Evolutionary conservation across 768 basidiomycete genomes (phyloP).

Genomic region (Gymnopilus dilepis): DNA sequence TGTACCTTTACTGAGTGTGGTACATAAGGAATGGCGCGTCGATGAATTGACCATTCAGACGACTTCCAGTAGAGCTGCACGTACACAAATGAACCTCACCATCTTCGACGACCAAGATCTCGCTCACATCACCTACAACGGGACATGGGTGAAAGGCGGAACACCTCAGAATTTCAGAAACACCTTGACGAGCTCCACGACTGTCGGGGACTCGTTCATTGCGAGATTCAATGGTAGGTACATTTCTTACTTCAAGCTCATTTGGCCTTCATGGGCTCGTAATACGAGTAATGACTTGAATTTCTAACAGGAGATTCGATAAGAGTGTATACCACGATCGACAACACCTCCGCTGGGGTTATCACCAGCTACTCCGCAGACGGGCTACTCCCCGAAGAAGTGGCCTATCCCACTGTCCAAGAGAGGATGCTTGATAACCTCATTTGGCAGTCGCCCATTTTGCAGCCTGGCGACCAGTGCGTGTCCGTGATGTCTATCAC

Average conservation of each 20-base stretch:
- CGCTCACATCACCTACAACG: constrained; percentile 36
- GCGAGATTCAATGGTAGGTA: constrained; percentile 40
- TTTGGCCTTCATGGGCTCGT: neutral
- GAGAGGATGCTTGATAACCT: constrained; percentile 37
- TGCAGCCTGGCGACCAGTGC: constrained; percentile 37
- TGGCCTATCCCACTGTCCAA: constrained; percentile 31
- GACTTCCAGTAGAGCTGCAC: too few species aligned
- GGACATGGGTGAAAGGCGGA: constrained; percentile 40
- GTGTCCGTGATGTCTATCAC: constrained; percentile 6
- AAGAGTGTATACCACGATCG: constrained; percentile 40
- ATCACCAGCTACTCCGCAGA: constrained; percentile 42
- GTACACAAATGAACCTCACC: constrained; percentile 29
- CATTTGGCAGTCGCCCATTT: constrained; percentile 38
- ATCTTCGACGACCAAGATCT: constrained; percentile 42
- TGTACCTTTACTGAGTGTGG: too few species aligned
- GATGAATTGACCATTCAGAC: too few species aligned
- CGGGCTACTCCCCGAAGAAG: constrained; percentile 28
- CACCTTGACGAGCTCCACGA: constrained; percentile 40
- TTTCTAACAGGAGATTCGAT: constrained; percentile 36
- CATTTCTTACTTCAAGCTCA: neutral
- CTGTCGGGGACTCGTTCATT: constrained; percentile 37
- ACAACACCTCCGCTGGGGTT: constrained; percentile 41
- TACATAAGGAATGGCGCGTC: too few species aligned
- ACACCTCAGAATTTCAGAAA: constrained; percentile 28
- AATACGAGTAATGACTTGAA: too few species aligned